Percentiles rank a stretch among this genome's conserved stretches.
Evolutionary conservation across 108 stramenopile species (phyloP).

Genomic region (Craspedostauros australis): DNA sequence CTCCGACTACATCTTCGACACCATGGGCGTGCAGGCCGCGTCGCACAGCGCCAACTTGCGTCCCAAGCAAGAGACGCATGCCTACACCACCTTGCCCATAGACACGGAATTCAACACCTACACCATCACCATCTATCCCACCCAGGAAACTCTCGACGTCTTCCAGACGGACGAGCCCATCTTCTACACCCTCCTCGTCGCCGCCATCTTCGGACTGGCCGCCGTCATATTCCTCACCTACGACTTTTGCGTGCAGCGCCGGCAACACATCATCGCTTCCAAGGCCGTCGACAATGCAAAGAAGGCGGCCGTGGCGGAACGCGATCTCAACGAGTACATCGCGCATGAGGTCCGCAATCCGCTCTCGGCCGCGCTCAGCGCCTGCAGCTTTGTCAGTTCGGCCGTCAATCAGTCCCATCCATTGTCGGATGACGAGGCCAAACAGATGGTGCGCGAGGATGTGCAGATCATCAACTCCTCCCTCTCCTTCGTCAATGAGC

Average conservation of each 20-base stretch:
- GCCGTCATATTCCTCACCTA: not conserved
- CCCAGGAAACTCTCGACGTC: no score
- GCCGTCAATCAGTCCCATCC: not conserved
- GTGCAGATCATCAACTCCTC: constrained; percentile 4
- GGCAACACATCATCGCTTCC: not conserved
- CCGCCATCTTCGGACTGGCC: not conserved
- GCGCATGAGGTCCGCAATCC: constrained; percentile 18
- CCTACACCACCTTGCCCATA: not conserved
- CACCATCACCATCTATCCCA: constrained; percentile 39
- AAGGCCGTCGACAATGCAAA: constrained; percentile 7
- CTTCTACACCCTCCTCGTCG: constrained; percentile 1
- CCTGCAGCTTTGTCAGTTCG: constrained; percentile 3
- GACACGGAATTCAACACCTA: constrained; percentile 21
- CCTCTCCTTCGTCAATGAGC: constrained; percentile 20
- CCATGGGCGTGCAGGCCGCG: no score
- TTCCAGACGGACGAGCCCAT: constrained; percentile 10
- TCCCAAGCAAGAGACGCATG: no score
- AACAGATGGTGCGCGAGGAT: constrained; percentile 6
- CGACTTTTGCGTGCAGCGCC: not conserved
- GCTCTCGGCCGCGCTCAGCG: constrained; percentile 1
- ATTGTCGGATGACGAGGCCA: constrained; percentile 3
- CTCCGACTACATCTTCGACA: constrained; percentile 3
- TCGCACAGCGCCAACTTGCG: no score
- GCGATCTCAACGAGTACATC: constrained; percentile 10
- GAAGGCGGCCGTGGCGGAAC: constrained; percentile 3